phyloP scores from a whole-genome alignment of 2,329 filamentous ascomycete species.

The Botrytis hyacinthi region DNA sequence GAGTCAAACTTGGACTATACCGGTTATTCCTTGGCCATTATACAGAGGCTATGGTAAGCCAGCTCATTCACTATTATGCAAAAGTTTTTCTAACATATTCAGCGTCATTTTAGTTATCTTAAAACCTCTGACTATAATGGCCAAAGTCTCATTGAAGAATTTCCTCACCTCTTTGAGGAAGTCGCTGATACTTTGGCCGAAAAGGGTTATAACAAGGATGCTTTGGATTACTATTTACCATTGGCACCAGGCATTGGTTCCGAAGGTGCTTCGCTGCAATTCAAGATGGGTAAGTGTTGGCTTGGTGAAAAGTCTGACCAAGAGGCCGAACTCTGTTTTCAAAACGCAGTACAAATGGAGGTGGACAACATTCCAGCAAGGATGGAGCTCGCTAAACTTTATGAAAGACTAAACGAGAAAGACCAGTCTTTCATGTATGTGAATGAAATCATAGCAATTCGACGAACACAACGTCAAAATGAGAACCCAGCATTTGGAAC shows the following conservation, averaged over 20 bases:
- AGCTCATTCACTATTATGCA: constrained; percentile 21
- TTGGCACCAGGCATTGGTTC: constrained; percentile 50
- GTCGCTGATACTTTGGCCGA: constrained; percentile 58
- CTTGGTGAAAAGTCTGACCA: constrained; percentile 59
- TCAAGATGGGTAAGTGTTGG: constrained; percentile 61
- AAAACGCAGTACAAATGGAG: constrained; percentile 70
- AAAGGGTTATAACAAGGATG: constrained; percentile 51
- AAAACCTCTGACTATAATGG: constrained; percentile 56
- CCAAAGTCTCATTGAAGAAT: constrained; percentile 57
- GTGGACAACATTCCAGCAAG: constrained; percentile 72
- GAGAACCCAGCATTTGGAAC: constrained; percentile 41
- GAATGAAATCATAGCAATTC: constrained; percentile 64
- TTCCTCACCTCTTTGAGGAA: constrained; percentile 77
- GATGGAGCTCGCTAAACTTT: constrained; percentile 78
- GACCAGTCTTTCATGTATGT: constrained; percentile 76
- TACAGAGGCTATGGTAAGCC: constrained; percentile 70
- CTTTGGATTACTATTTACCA: constrained; percentile 56
- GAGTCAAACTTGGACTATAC: constrained; percentile 79
- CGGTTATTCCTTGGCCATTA: constrained; percentile 68
- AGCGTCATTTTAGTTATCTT: constrained; percentile 69
- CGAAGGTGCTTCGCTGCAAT: constrained; percentile 45
- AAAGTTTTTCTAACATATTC: constrained; percentile 22
- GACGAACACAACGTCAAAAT: constrained; percentile 44
- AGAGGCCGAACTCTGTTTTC: constrained; percentile 75
- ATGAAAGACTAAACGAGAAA: constrained; percentile 69